Evolutionary conservation across 75 land plant species (phyloP), one percentile per base, ranked within the genome.

Genomic region (Picea glauca): DNA sequence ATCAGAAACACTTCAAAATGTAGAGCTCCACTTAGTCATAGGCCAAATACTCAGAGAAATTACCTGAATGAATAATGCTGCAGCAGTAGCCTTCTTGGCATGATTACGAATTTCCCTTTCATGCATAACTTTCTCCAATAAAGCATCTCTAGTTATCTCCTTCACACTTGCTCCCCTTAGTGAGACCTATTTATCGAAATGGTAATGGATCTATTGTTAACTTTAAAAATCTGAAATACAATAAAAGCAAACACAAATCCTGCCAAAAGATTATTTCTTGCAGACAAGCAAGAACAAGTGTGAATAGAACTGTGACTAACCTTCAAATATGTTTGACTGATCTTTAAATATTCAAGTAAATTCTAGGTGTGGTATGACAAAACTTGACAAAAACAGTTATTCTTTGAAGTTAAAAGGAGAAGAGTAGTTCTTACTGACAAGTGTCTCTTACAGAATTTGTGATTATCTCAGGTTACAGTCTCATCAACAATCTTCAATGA

Each of bases 121-220:
- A 14, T 86, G 85, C 5, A 88, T 73, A 21, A 94, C 91, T 80
- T 88, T 87, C 84, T 92, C 83, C n/a, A 96, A 84, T 60, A 96
- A 85, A 11, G 90, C 98, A 80, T 93, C 94, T 76, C 98, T 83
- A 4, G 90, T 77, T 60, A 89, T 88, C 80, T 96, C 98, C 85
- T 85, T 90, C 7, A 89, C 87, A 73, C 98, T 96, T 5, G 96
- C 88, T 46, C 98, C 98, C 76, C 98, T 83, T 78, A 96, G 81
- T 1, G 98, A 96, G 1, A 96, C 96, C 96, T 96, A 86, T 58
- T 50, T 50, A 50, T 50, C 1, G 56, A 50, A 9, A 50, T 50
- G 56, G 56, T 50, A 50, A 50, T 0, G 12, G 12, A 50, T 9
- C 56, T 8, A 50, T 40, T 43, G 20, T 70, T 43, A 70, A 70